Evolutionary conservation across 257 asterid species (phyloP), one percentile per base, ranked within the genome.

Genomic region (Rubia yunnanensis): DNA sequence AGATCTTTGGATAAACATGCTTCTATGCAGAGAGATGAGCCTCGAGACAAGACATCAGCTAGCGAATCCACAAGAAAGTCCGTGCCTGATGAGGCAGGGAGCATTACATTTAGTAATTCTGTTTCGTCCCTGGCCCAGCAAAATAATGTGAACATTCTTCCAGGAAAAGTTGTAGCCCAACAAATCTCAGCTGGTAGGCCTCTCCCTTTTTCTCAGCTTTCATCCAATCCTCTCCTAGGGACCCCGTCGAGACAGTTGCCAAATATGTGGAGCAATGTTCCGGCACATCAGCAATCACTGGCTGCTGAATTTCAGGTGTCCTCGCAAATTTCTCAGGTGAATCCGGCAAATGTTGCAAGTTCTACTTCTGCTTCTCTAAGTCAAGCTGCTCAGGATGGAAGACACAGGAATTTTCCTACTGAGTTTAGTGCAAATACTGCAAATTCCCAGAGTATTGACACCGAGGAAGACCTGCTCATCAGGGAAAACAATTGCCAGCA

Each of bases 331-430:
- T 60, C 81, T 13, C 79, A 71, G 61, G 55, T 79, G 34, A 58
- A 79, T 74, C 88, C 68, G 72, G 74, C 82, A 55, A 82, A 76
- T 70, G 70, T 80, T 63, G 75, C 76, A 76, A 89, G 84, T 72
- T 79, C 87, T 67, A 77, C 88, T 73, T 61, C 81, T 70, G 74
- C 76, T 74, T 77, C 73, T 72, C 72, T 35, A 50, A 50, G 67
- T 67, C 77, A 69, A 63, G 71, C 46, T 46, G 79, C 68, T 59
- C 74, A 68, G 31, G 74, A 79, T 73, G 74, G 63, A 24, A 77
- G 71, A 59, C 80, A 66, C 34, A 63, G 70, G 67, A 69, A 62
- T 60, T 23, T 60, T 52, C 41, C 66, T 5, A 55, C 79, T 15
- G 67, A 74, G 68, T 10, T 65, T 35, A 74, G 75, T 62, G 67